Evolutionary conservation across 2,329 filamentous ascomycete species (phyloP), one percentile per base, ranked within the genome.

Genomic region (Colletotrichum graminicola): DNA sequence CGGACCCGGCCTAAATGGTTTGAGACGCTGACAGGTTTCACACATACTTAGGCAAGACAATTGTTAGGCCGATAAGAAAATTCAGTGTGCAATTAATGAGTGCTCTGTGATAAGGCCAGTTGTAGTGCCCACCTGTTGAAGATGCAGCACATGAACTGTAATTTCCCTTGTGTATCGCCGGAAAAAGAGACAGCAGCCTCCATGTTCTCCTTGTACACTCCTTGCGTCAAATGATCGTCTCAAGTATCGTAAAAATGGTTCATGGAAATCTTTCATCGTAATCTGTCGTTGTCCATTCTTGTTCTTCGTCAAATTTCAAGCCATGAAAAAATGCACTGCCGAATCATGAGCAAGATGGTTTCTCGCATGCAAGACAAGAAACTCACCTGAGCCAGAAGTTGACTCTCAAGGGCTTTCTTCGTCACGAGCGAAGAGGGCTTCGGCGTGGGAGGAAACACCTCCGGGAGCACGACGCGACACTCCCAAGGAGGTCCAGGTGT

Each of bases 1-100:
- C 61, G 60, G 70, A 52, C 70, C 61, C 61, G 41, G 56, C 39
- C 59, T 47, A n/a, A 11, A 18, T n/a, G 54, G 54, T 43, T 47
- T 71, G 70, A 72, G 51, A 72, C 70, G 26, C 69, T 72, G 61
- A 72, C 65, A 72, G 34, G 69, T 69, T 72, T 63, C 65, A 64
- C 32, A 34, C 54, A 49, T 0, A 61, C 10, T 18, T n/a, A 16
- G 34, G 14, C 16, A 34, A 59, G 65, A 51, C 26, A 45, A 29
- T 16, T 72, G 69, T 69, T 72, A 64, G 49, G 39, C 43, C 12
- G 56, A 71, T 62, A 68, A 71, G 43, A 39, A 39, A 51, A 21
- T 36, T 41, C 47, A 61, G 14, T 32, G 14, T 59, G 32, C n/a
- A 39, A 62, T 62, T 68, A 52, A 71, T 29, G 67, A 62, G 57